phyloP scores from a whole-genome alignment of 2,329 filamentous ascomycete species.

The Bipolaris gigantea region DNA sequence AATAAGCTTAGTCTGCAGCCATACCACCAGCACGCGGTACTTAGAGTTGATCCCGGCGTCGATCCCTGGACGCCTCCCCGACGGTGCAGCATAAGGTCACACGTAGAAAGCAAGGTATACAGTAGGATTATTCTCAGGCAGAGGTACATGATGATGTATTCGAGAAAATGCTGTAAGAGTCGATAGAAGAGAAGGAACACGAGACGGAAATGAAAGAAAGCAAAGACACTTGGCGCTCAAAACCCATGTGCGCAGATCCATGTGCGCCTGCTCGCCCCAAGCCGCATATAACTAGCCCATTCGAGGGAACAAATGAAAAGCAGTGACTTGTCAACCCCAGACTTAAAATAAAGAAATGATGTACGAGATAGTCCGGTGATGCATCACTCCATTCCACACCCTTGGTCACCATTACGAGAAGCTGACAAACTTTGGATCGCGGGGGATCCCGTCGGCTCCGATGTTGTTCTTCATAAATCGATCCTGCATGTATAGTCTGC shows the following conservation, averaged over 20 bases:
- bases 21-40: not conserved
- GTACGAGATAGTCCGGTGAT: not conserved
- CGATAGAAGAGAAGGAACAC: slow-evolving; percentile 4
- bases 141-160: not conserved
- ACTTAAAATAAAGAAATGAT: slow-evolving; percentile 10
- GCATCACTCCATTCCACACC: not conserved
- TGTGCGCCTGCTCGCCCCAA: slow-evolving; percentile 2
- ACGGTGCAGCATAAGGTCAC: not conserved
- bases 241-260: slow-evolving; percentile 4
- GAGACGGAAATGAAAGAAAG: not conserved
- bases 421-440: slow-evolving; percentile 93
- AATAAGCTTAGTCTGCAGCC: not conserved
- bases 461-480: slow-evolving; percentile 87
- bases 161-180: not conserved
- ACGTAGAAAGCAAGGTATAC: not conserved
- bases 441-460: slow-evolving; percentile 80
- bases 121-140: not conserved
- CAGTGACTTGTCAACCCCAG: slow-evolving; percentile 1
- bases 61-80: not conserved
- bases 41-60: not conserved
- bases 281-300: slow-evolving; percentile 3
- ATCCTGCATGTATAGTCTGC: slow-evolving; percentile 81
- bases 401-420: slow-evolving; percentile 60
- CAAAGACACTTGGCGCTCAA: slow-evolving; percentile 1
- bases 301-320: slow-evolving; percentile 14